These are phyloP conservation scores for Russula foetens DNA, from an alignment of 768 basidiomycete genomes.

Conservation along the genomic window DNA sequence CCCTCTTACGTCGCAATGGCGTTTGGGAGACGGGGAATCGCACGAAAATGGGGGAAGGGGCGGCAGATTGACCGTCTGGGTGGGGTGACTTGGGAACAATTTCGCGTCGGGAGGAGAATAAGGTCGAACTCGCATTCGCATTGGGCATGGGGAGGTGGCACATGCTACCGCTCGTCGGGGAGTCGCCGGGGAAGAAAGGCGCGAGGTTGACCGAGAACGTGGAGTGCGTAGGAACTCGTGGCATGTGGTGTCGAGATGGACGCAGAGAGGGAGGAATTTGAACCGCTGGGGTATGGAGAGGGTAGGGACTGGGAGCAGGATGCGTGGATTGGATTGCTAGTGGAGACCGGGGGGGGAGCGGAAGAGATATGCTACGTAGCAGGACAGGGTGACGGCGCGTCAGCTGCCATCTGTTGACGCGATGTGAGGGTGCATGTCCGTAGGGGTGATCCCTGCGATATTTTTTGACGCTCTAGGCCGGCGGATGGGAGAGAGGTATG, in stretches of 20 bases:
- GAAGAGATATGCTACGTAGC: neutral
- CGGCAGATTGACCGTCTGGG: constrained; percentile 5
- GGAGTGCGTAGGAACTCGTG: neutral
- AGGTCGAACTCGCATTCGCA: constrained; percentile 15
- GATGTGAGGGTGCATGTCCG: neutral
- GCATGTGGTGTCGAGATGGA: constrained; percentile 8
- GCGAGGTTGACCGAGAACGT: neutral
- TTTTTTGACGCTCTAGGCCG: too few relatives aligned
- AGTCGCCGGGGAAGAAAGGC: constrained; percentile 8
- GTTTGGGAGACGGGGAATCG: constrained; percentile 53
- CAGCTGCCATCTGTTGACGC: neutral
- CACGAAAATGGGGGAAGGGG: constrained; percentile 35
- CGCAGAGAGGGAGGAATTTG: neutral
- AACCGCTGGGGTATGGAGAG: constrained; percentile 5
- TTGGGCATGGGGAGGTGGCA: constrained; percentile 11
- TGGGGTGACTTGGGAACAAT: constrained; percentile 4
- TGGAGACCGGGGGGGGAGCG: constrained; percentile 7
- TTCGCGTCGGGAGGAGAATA: constrained; percentile 21
- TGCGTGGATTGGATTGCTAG: neutral
- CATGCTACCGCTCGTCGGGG: constrained; percentile 1
- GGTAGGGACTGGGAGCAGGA: neutral
- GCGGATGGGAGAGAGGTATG: too few relatives aligned
- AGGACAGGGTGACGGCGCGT: neutral
- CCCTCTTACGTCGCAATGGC: constrained; percentile 70
- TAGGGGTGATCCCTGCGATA: neutral